phyloP scores from a whole-genome alignment of 1,284 basidiomycete species.

The Meira nashicola region DNA sequence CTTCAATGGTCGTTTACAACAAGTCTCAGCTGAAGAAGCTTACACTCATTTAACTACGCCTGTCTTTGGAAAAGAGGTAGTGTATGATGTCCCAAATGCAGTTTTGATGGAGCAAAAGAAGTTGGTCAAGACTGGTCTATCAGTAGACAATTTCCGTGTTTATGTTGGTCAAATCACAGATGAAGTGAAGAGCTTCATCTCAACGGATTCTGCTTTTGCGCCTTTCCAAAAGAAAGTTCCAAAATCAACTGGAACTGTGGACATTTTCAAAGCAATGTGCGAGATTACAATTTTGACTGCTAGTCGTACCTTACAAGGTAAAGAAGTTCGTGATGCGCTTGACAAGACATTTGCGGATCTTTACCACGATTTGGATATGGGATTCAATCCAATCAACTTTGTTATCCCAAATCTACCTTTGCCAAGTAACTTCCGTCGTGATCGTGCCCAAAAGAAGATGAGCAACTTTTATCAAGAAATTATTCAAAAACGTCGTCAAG shows the following conservation, averaged over 20 bases:
- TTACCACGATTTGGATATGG: constrained; percentile 83
- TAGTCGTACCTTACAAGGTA: constrained; percentile 83
- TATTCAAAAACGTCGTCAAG: constrained; percentile 68
- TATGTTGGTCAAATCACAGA: constrained; percentile 87
- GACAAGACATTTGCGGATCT: constrained; percentile 80
- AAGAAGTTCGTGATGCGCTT: constrained; percentile 73
- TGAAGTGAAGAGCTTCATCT: constrained; percentile 34
- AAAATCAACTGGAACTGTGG: constrained; percentile 23
- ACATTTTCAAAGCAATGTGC: constrained; percentile 66
- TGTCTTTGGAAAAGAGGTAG: constrained; percentile 88
- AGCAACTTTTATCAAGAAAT: constrained; percentile 87
- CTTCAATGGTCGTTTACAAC: constrained; percentile 84
- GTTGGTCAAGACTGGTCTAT: constrained; percentile 78
- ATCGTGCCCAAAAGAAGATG: constrained; percentile 88
- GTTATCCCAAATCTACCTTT: constrained; percentile 90
- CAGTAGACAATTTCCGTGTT: constrained; percentile 80
- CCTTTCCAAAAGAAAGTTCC: constrained; percentile 49
- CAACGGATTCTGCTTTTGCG: constrained; percentile 61
- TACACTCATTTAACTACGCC: constrained; percentile 63
- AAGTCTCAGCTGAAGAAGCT: constrained; percentile 92
- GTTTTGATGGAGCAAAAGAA: constrained; percentile 99
- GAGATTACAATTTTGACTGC: constrained; percentile 95
- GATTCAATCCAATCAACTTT: constrained; percentile 63
- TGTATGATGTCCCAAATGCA: constrained; percentile 94
- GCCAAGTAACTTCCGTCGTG: constrained; percentile 78